Base-by-base conservation (phyloP, 768 basidiomycete genomes). In the Serendipita sp. region DNA sequence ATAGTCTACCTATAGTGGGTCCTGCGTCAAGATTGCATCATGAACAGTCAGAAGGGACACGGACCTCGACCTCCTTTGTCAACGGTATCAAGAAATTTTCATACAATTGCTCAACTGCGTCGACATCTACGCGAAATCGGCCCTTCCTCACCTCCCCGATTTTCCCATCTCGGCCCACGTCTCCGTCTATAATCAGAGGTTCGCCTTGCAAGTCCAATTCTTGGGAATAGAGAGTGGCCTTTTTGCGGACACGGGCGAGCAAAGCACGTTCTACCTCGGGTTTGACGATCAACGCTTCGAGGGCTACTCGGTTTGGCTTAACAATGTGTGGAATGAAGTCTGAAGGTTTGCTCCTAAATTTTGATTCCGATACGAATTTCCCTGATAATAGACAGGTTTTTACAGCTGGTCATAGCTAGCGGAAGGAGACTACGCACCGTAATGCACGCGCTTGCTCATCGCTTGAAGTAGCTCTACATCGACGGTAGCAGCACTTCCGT, bases 301-400 rank as follows among this genome's bases (percentile, higher is more conserved):
- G 80, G 5, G 85, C 88, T 45, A 81, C 75, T 16, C 83, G 82
- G 73, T 98, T 88, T 7, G 86, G 85, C 2, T 80, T 80, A 44
- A 81, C 80, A 70, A 99, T 99, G 74, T 94, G 92, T 0, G 94
- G 93, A 65, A 99, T 81, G 75, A 97, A 99, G 8, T 85, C 84
- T 41, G 86, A 78, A 18, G 96, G 95, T 67, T 89, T 78, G 35
- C 83, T 81, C n/a, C 80, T 73, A 78, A 99, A 99, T 73, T 99
- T 99, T 32, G 90, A 89, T 75, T 99, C 96, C 3, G 94, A 92
- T 3, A 99, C 96, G 73, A 99, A 99, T 80, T 97, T 98, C 65
- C 96, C 95, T 99, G 71, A 7, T 24, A 34, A 38, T 32, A 41
- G 0, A 56, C 18, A 67, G 48, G n/a, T 51, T 5, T 24, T 41